Base-by-base conservation (phyloP, 257 asterid species). In the Euphrasia confusa region DNA sequence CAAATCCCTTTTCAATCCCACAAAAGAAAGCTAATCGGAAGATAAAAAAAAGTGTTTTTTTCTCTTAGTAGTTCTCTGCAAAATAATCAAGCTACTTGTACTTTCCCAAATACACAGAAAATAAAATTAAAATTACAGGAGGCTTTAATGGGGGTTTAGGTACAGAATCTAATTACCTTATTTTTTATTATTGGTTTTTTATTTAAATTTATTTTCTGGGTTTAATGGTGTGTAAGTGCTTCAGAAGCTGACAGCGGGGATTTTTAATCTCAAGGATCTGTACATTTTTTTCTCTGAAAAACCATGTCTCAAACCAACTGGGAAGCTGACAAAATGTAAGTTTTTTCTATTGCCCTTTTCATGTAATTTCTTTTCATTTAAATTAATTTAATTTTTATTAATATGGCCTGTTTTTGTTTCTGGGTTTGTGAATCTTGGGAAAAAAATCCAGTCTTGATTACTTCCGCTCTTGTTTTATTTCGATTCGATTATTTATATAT, bases 241-340 rank as follows among this genome's bases (percentile, higher is more conserved):
- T 59, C 77, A 70, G 79, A 74, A 66, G 77, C 40, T 53, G 45
- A 27, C 67, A 72, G 67, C 58, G 75, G 52, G 77, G 21, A 35
- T 10, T 56, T 75, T 50, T 54, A 60, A 49, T 61, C 21, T 68
- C 57, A 67, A 68, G 77, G 81, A 86, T 74, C 80, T 81, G 82
- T 37, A 63, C 77, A 61, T 74, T 71, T 52, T 71, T 67, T 9
- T 67, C 68, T 40, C 69, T 50, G 53, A 42, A 68, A 50, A 68
- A 77, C 63, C 64, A 88, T 92, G 99, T 79, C 99, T 73, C 99
- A 92, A 68, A 92, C 96, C 61, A 92, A 92, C 82, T 92, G 99
- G 99, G 97, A 92, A 80, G 99, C 99, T 53, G 99, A 92, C 72
- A 92, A 89, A 80, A 92, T 92, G 99, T 86, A 67, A 86, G 83